Base-by-base conservation (phyloP, 768 basidiomycete genomes). In the Leccinum pellstonianum region DNA sequence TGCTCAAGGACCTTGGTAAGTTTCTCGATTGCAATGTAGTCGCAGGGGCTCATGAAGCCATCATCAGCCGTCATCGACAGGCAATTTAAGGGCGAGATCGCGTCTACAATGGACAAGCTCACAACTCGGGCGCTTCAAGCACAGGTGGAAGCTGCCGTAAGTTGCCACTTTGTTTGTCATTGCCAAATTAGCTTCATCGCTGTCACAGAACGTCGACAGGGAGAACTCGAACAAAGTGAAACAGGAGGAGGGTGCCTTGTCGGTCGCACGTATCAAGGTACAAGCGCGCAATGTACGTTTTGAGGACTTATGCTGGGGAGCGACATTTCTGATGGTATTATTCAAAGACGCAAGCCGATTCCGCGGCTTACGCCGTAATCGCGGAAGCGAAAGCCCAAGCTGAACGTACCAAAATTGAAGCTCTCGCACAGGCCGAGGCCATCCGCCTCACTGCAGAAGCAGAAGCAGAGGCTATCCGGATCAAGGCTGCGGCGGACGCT, bases 201-300 rank as follows among this genome's bases (percentile, higher is more conserved):
- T 55, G 27, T 41, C 50, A 27, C 63, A 89, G 87, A 92, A 93
- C 61, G 90, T 92, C 54, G 90, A 92, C 73, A 77, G 91, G 57
- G 91, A 93, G 74, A 93, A 93, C 68, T 88, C 86, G 75, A 93
- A 93, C 75, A 87, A 88, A 70, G 86, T 92, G 67, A 93, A 92
- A 74, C 87, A 90, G 66, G 88, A 93, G 71, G 85, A 93, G 73
- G 91, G 91, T 64, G 80, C 86, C 15, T 80, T 93, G 52, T 77
- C 86, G 10, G 91, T 93, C 11, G 86, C 90, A 17, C 83, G 82
- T 48, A 90, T 93, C 76, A 89, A 86, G 67, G 89, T 88, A 1
- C 80, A 89, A 70, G 62, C 83, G 5, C 82, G 79, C 48, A 81
- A 80, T 57, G 81, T 82, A 62, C 51, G 77, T 70, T 17, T 12